Evolutionary conservation across 1,139 yeast genomes (phyloP).

Genomic region (Zygosaccharomyces sapae): DNA sequence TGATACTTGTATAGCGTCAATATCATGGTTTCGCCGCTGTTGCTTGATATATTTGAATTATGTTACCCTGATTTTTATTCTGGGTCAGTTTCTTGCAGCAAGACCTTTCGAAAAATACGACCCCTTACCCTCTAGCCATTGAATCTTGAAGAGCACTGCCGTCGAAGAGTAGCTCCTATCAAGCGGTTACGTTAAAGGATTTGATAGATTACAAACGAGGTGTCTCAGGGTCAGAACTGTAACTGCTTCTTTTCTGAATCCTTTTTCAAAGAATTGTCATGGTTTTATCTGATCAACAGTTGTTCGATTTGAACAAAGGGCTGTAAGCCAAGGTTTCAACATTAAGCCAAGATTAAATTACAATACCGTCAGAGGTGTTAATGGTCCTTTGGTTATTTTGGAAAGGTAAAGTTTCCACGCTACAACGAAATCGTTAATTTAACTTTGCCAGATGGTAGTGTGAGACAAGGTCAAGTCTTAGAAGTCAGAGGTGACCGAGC

Average conservation of each 20-base stretch:
- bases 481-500: conserved; percentile 98
- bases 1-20: too few relatives aligned
- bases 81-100: conserved; percentile 1
- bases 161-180: too few relatives aligned
- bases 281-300: conserved; percentile 39
- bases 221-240: not conserved
- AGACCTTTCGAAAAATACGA: conserved; percentile 1
- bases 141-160: too few relatives aligned
- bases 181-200: not conserved
- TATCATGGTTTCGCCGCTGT: too few relatives aligned
- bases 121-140: conserved; percentile 4
- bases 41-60: too few relatives aligned
- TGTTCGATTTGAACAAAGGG: conserved; percentile 78
- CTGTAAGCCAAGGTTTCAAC: conserved; percentile 86
- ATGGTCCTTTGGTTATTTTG: conserved; percentile 94
- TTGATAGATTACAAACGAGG: not conserved
- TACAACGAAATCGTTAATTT: conserved; percentile 94
- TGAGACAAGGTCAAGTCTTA: conserved; percentile 94
- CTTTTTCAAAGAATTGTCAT: conserved; percentile 10
- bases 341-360: conserved; percentile 86
- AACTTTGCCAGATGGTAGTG: conserved; percentile 91
- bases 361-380: conserved; percentile 96
- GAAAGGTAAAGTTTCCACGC: conserved; percentile 96
- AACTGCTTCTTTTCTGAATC: not conserved
- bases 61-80: too few relatives aligned